Percentiles rank a stretch among this genome's conserved stretches.
Evolutionary conservation across 75 land plant genomes (phyloP).

Genomic region (Picea glauca): DNA sequence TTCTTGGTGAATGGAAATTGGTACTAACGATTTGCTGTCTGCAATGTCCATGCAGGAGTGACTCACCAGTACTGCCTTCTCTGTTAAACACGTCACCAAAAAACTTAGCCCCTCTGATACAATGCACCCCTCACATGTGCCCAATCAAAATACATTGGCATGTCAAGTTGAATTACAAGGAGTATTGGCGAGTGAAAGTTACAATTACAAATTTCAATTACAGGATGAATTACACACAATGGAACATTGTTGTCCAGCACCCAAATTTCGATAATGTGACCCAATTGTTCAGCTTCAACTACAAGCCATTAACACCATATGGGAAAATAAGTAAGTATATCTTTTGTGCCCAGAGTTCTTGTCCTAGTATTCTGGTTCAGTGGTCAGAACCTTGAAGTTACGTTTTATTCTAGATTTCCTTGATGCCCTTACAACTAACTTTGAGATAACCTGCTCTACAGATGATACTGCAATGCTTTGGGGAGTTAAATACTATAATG

Average conservation of each 20-base stretch:
- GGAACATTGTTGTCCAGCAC: slow-evolving; percentile 72
- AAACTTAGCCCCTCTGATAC: slow-evolving; percentile 29
- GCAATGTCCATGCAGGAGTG: slow-evolving; percentile 15
- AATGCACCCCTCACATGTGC: slow-evolving; percentile 76
- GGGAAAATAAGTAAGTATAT: slow-evolving; percentile 46
- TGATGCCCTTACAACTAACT: not conserved
- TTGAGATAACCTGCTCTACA: slow-evolving; percentile 18
- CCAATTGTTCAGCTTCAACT: slow-evolving; percentile 69
- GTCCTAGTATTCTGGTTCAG: too few species aligned
- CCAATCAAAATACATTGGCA: slow-evolving; percentile 72
- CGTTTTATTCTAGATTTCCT: not conserved
- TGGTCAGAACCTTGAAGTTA: not conserved
- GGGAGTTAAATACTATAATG: slow-evolving; percentile 75
- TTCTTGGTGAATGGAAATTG: not conserved
- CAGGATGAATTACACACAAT: slow-evolving; percentile 58
- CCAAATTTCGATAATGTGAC: slow-evolving; percentile 67
- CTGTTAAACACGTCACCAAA: slow-evolving; percentile 11
- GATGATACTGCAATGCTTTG: slow-evolving; percentile 77
- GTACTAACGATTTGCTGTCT: slow-evolving; percentile 1
- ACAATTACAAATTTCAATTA: slow-evolving; percentile 62
- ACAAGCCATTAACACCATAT: slow-evolving; percentile 57
- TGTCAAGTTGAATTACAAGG: slow-evolving; percentile 65
- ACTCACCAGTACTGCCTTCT: not conserved
- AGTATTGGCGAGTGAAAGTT: slow-evolving; percentile 66
- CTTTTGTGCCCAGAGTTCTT: not conserved